Base-by-base conservation (phyloP, 2,329 filamentous ascomycete genomes). In the Penicillium hesseltinei region DNA sequence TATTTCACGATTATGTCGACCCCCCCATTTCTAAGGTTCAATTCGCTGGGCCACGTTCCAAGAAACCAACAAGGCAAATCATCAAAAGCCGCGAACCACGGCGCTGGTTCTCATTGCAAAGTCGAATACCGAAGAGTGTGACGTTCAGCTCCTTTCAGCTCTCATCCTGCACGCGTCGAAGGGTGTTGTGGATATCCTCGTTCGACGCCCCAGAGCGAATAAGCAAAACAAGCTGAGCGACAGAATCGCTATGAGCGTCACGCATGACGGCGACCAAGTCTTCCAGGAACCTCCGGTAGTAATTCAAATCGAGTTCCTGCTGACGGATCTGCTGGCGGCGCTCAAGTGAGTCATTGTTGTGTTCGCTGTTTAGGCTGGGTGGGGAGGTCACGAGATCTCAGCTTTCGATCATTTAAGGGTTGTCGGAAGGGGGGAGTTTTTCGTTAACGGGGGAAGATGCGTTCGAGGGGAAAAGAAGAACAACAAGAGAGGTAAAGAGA, bases 161-260 rank as follows among this genome's bases (percentile, higher is more conserved):
- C 21, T 33, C 57, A 7, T 42, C 43, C 33, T 52, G 51, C 13
- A 60, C 29, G 31, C 59, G 58, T 21, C 64, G 58, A 47, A 73
- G 47, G 5, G 55, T 53, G 7, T 54, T 50, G 42, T 66, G 64
- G 17, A 73, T 69, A 17, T 69, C 59, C 45, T 63, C 50, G 11
- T 70, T 58, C 7, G 70, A 69, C 9, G 66, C 69, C 19, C 69
- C 68, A 15, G 69, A 63, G 33, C 69, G 71, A 42, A 73, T 70
- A 23, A 63, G 49, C 27, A 62, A 54, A 44, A 73, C 54, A 50
- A 73, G 44, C 29, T 48, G 64, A 19, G 60, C 46, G 5, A 73
- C 62, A 2, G 60, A 52, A n/a, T 61, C 63, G 42, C 65, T 61
- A 21, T 68, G 60, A 35, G 60, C 62, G 5, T 66, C 57, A 17